Conservation (phyloP, 495 filamentous ascomycete species). For the Chlorociboria aeruginascens region DNA sequence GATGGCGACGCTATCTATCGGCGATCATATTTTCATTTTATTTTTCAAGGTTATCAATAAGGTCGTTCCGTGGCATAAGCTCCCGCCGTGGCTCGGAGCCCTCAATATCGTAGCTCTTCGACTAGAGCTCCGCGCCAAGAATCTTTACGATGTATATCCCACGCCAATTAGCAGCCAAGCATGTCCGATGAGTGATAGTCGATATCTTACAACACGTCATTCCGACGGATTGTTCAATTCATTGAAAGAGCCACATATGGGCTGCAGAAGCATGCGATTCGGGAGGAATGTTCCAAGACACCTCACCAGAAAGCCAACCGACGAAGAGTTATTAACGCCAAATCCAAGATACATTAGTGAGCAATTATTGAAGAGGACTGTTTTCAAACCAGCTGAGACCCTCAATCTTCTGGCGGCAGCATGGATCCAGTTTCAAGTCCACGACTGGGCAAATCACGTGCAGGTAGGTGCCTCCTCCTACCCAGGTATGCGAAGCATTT, state of each 20-base stretch:
- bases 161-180: conserved; percentile 19
- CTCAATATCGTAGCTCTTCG: conserved; percentile 28
- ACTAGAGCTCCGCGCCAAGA: conserved; percentile 26
- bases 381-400: conserved; percentile 30
- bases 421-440: conserved; percentile 36
- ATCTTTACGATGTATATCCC: conserved; percentile 30
- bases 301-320: conserved; percentile 20
- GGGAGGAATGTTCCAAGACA: conserved; percentile 28
- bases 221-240: conserved; percentile 32
- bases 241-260: conserved; percentile 27
- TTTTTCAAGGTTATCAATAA: conserved; percentile 26
- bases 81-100: conserved; percentile 25
- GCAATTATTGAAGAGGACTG: conserved; percentile 23
- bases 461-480: conserved; percentile 11
- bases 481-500: neutral
- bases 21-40: no score
- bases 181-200: conserved; percentile 17
- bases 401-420: conserved; percentile 33
- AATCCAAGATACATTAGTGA: conserved; percentile 28
- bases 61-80: conserved; percentile 27
- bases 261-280: conserved; percentile 31
- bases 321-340: conserved; percentile 29
- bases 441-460: conserved; percentile 30
- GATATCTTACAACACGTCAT: conserved; percentile 23
- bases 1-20: no score